phyloP scores from a whole-genome alignment of 768 basidiomycete genomes.

The Paxillus ammoniavirescens region DNA sequence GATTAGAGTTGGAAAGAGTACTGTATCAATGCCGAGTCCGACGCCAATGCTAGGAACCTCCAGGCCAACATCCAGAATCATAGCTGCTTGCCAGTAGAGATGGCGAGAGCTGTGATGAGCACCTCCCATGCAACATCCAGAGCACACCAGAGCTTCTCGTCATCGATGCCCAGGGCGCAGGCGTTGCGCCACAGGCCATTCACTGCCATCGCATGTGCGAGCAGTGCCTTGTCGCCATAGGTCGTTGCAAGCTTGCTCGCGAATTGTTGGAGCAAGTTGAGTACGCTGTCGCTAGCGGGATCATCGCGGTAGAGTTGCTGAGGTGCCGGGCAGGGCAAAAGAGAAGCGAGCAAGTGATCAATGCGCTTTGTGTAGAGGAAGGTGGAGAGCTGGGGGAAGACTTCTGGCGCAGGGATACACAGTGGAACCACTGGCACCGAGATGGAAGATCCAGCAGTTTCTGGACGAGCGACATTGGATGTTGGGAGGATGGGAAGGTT shows the following conservation, averaged over 20 bases:
- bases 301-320: slow-evolving; percentile 21
- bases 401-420: slow-evolving; percentile 65
- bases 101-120: slow-evolving; percentile 40
- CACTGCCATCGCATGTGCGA: slow-evolving; percentile 34
- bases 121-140: slow-evolving; percentile 51
- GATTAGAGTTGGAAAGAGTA: slow-evolving; percentile 5
- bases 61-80: slow-evolving; percentile 2
- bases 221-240: slow-evolving; percentile 26
- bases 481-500: slow-evolving; percentile 25
- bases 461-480: slow-evolving; percentile 13
- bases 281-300: slow-evolving; percentile 17
- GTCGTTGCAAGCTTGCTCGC: slow-evolving; percentile 14
- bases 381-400: slow-evolving; percentile 61
- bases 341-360: slow-evolving; percentile 52
- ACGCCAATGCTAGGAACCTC: slow-evolving; percentile 1
- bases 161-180: slow-evolving; percentile 49
- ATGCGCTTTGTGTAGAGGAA: slow-evolving; percentile 72
- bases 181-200: slow-evolving; percentile 54
- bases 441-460: slow-evolving; percentile 16
- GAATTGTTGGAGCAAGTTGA: slow-evolving; percentile 12
- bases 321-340: slow-evolving; percentile 50
- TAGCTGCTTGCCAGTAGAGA: slow-evolving; percentile 23
- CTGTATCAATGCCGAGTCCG: slow-evolving; percentile 10
- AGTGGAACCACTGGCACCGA: slow-evolving; percentile 66
- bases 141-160: slow-evolving; percentile 44